These are phyloP conservation scores for Halteria grandinella DNA, from an alignment of 73 alveolate genomes.

Conservation along the genomic window DNA sequence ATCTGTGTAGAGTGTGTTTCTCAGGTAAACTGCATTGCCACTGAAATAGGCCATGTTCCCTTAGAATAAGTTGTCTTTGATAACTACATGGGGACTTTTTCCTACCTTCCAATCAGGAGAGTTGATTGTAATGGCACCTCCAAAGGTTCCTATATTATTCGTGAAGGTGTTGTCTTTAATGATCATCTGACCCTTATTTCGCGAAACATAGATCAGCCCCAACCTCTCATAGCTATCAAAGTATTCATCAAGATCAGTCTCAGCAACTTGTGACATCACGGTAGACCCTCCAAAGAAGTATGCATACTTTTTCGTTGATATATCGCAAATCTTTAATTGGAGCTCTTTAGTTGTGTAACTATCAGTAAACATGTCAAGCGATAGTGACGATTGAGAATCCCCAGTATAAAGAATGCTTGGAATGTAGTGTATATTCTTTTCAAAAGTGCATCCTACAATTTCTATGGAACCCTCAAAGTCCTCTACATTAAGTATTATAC, in stretches of 20 bases:
- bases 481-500: slow-evolving; percentile 36
- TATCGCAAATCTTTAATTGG: neutral
- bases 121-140: slow-evolving; percentile 41
- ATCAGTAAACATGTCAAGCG: neutral
- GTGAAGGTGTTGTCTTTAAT: neutral
- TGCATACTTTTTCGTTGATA: neutral
- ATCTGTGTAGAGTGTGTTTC: neutral
- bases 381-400: neutral
- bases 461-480: slow-evolving; percentile 38
- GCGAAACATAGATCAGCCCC: neutral
- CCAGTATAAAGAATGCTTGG: neutral
- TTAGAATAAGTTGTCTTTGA: neutral
- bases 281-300: slow-evolving; percentile 7
- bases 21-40: slow-evolving; percentile 39
- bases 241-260: slow-evolving; percentile 17
- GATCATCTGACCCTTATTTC: neutral
- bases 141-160: slow-evolving; percentile 35
- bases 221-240: slow-evolving; percentile 35
- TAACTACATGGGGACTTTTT: neutral
- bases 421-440: neutral
- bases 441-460: slow-evolving; percentile 2
- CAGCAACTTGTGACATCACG: no score
- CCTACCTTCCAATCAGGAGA: neutral
- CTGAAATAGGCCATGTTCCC: slow-evolving; percentile 8
- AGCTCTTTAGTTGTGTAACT: neutral